phyloP scores from a whole-genome alignment of 2,329 filamentous ascomycete genomes.

The Bipolaris victoriae region DNA sequence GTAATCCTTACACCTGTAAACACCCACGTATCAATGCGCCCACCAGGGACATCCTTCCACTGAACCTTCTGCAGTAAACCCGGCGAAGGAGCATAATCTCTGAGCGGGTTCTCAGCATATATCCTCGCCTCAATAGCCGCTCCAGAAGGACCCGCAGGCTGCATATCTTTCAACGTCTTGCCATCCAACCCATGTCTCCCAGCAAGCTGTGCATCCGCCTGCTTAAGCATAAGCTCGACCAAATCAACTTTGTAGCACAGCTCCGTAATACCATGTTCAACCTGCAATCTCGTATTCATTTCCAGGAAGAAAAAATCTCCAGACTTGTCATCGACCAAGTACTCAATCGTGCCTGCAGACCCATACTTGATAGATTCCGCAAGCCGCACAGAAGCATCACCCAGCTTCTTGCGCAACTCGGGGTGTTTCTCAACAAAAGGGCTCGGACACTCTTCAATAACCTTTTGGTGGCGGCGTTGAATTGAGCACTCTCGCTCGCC shows the following conservation, averaged over 20 bases:
- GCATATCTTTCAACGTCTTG: constrained; percentile 51
- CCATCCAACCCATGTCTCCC: constrained; percentile 55
- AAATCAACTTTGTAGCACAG: constrained; percentile 62
- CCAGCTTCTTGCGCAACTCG: constrained; percentile 66
- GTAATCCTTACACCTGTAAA: constrained; percentile 63
- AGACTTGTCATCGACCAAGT: constrained; percentile 82
- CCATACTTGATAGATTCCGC: constrained; percentile 68
- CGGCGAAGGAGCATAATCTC: constrained; percentile 64
- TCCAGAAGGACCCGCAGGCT: constrained; percentile 53
- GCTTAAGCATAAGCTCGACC: constrained; percentile 62
- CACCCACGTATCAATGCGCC: constrained; percentile 70
- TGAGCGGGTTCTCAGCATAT: constrained; percentile 65
- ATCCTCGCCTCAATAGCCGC: constrained; percentile 61
- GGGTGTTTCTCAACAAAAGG: constrained; percentile 63
- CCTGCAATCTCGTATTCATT: constrained; percentile 65
- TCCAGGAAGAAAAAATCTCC: constrained; percentile 75
- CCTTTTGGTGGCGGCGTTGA: constrained; percentile 87
- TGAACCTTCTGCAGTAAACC: constrained; percentile 64
- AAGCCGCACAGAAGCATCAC: constrained; percentile 72
- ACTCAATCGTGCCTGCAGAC: constrained; percentile 90
- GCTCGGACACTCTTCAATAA: constrained; percentile 86
- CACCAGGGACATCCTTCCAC: constrained; percentile 58
- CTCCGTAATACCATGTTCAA: constrained; percentile 65
- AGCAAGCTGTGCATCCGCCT: constrained; percentile 58
- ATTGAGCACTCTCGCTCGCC: constrained; percentile 89